These are phyloP conservation scores for Paecilomyces formosus DNA, from an alignment of 2,329 filamentous ascomycete species.

Conservation along the genomic window DNA sequence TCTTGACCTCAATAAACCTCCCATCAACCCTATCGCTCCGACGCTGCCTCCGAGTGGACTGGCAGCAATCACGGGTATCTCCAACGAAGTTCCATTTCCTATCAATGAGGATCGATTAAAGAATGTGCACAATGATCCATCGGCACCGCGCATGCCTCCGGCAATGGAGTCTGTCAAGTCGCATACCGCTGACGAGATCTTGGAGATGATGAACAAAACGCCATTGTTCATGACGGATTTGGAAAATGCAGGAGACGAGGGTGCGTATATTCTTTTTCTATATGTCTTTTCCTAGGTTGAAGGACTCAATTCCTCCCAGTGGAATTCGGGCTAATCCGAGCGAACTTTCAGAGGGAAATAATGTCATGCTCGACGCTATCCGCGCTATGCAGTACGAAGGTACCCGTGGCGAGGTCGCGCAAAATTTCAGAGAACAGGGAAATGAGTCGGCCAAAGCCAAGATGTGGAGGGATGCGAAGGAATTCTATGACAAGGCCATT, in stretches of 20 bases:
- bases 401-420: constrained; percentile 71
- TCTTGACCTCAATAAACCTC: constrained; percentile 33
- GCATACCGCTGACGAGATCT: constrained; percentile 52
- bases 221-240: constrained; percentile 96
- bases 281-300: not conserved
- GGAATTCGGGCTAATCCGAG: constrained; percentile 2
- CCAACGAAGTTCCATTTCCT: constrained; percentile 29
- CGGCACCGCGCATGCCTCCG: constrained; percentile 46
- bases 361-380: constrained; percentile 76
- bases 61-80: constrained; percentile 10
- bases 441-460: constrained; percentile 76
- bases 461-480: constrained; percentile 73
- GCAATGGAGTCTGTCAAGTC: constrained; percentile 50
- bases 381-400: constrained; percentile 91
- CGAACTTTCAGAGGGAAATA: constrained; percentile 52
- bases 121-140: constrained; percentile 20
- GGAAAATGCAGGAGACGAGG: constrained; percentile 52
- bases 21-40: constrained; percentile 7
- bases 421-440: constrained; percentile 82
- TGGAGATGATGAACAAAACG: constrained; percentile 59
- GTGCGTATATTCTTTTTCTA: constrained; percentile 21
- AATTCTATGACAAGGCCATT: constrained; percentile 88
- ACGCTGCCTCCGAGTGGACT: not conserved
- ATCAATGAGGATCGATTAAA: constrained; percentile 30
- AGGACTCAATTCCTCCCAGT: not conserved